Base-by-base conservation (phyloP, 2,329 filamentous ascomycete species). In the Arthroderma uncinatum region DNA sequence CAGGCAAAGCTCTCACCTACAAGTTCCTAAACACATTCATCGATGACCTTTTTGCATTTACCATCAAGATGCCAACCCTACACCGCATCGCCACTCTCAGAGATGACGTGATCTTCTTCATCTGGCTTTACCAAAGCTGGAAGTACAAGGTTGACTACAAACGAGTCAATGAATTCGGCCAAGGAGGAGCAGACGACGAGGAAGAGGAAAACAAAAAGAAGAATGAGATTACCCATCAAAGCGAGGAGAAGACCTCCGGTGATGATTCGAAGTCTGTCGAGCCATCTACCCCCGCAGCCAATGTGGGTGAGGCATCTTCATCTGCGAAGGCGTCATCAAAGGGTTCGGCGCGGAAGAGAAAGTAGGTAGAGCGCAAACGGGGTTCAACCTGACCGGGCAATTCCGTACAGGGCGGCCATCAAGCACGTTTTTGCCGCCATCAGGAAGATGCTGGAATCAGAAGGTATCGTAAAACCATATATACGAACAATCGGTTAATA, bases 21-120 rank as follows among this genome's bases (percentile, higher is more conserved):
- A 96, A 97, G 76, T 95, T 95, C 74, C 77, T 97, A 63, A 96
- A 97, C 76, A 97, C 93, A 4, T 98, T 98, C 71, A 97, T 98
- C 70, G 93, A 98, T 73, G 93, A 98, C 69, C 78, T 98, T 33
- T 98, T 98, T 68, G 93, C 93, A 1, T 98, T 97, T 68, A 98
- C 93, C 39, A 96, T 98, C 77, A 97, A 97, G 77, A 98, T 98
- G 93, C 93, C 93, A 0, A 83, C 91, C 61, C 79, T 98, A 54
- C 93, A 98, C 73, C 83, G 93, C 14, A 78, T 98, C 54, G 90
- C 93, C 0, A 97, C 93, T 0, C 80, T 98, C 62, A 81, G 93
- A 60, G 93, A 98, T 70, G 93, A 98, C 68, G 79, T 98, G 63
- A 97, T 98, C 69, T 98, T 98, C 79, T 98, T 98, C 70, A 80